These are phyloP conservation scores for Wallacemonas sp. DNA, from an alignment of 208 protist genomes.

Conservation along the genomic window DNA sequence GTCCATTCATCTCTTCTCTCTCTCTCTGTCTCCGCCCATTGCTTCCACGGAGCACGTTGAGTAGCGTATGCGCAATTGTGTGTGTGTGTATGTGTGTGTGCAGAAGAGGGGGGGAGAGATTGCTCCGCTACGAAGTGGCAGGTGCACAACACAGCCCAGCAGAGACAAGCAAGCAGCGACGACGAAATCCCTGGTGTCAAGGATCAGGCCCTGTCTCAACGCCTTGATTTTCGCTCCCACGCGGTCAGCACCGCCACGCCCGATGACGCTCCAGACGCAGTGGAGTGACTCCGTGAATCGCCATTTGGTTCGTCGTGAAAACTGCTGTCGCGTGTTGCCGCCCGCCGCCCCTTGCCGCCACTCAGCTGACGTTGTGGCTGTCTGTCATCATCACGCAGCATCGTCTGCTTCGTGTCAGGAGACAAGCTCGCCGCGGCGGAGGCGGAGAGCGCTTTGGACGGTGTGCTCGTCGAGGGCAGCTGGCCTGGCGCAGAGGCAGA, in stretches of 20 bases:
- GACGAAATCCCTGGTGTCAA: too few species aligned
- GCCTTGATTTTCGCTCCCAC: constrained; percentile 5
- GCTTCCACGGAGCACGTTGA: too few species aligned
- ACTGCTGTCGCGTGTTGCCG: neutral
- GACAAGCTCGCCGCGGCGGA: neutral
- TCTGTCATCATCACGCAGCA: neutral
- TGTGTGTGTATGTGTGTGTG: too few species aligned
- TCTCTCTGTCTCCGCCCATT: too few species aligned
- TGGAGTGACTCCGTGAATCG: neutral
- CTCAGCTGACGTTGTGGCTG: constrained; percentile 10
- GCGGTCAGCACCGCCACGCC: constrained; percentile 3
- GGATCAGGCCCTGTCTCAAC: constrained; percentile 1
- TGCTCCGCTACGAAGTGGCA: too few species aligned
- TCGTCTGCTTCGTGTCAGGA: neutral
- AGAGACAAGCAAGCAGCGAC: too few species aligned
- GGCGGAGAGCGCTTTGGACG: too few species aligned
- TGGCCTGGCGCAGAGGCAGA: constrained; percentile 1
- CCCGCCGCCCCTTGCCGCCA: constrained; percentile 6
- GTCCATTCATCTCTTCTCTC: constrained; percentile 6
- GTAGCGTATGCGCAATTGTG: too few species aligned
- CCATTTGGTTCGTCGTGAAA: neutral
- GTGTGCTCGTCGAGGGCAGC: neutral
- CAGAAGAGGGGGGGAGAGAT: too few species aligned
- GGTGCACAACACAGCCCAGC: too few species aligned
- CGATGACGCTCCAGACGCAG: neutral